A percentile compares a stretch with the other conserved stretches of the same genome.
Evolutionary conservation across 1,139 yeast genomes (phyloP).

Genomic region (Kodamaea derodonti): DNA sequence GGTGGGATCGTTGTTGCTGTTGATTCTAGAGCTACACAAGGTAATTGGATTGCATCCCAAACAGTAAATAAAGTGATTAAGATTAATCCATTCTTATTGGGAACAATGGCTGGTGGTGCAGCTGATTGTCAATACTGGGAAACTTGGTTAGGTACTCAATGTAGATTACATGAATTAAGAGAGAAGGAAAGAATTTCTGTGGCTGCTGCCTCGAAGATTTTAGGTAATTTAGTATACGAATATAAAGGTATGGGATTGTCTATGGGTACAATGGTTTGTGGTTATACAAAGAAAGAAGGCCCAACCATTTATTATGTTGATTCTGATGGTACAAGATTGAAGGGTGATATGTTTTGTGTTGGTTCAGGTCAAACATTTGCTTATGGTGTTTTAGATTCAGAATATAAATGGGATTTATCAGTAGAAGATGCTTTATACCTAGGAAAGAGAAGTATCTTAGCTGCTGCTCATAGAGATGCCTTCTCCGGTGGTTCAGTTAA

Average conservation of each 20-base stretch:
- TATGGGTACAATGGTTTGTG: constrained; percentile 99
- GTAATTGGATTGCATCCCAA: constrained; percentile 97
- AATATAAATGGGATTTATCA: constrained; percentile 81
- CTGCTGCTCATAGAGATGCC: constrained; percentile 98
- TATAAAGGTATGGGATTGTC: constrained; percentile 98
- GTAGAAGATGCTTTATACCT: constrained; percentile 92
- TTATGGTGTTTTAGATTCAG: constrained; percentile 95
- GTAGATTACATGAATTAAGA: constrained; percentile 90
- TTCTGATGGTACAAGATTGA: constrained; percentile 93
- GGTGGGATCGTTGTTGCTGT: constrained; percentile 97
- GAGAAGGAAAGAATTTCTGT: constrained; percentile 94
- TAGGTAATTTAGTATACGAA: constrained; percentile 83
- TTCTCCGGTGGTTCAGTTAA: constrained; percentile 97
- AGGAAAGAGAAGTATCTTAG: constrained; percentile 93
- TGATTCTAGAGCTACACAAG: constrained; percentile 98
- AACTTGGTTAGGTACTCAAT: constrained; percentile 96
- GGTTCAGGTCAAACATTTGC: constrained; percentile 99
- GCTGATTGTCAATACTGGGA: constrained; percentile 99
- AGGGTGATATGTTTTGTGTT: constrained; percentile 94
- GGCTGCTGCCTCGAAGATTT: constrained; percentile 94
- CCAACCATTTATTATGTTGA: constrained; percentile 96
- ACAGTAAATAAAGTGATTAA: constrained; percentile 96
- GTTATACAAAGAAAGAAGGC: constrained; percentile 91
- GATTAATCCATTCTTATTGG: constrained; percentile 89
- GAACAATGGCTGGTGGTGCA: constrained; percentile 99